phyloP scores from a whole-genome alignment of 116 monocot genomes.

The Papilionanthe hybrid region DNA sequence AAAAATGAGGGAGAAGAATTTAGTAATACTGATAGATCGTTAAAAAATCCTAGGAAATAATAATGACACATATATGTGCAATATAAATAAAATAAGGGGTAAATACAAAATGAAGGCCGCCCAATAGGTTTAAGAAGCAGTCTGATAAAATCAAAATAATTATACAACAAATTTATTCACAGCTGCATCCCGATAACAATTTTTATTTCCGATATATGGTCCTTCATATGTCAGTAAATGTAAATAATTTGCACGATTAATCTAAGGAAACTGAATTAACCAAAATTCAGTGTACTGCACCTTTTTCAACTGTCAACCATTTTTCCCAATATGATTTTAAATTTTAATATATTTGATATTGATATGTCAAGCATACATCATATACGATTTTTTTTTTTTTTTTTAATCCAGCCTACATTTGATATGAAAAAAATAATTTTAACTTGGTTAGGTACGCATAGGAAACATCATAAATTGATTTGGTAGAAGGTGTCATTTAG shows the following conservation, averaged over 20 bases:
- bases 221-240: not conserved
- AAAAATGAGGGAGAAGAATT: too few species aligned
- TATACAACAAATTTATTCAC: not conserved
- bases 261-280: not conserved
- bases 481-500: not conserved
- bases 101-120: too few species aligned
- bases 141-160: too few species aligned
- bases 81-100: too few species aligned
- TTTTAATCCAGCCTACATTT: not conserved
- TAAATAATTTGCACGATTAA: not conserved
- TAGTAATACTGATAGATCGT: too few species aligned
- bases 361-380: not conserved
- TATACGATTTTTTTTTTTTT: not conserved
- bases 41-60: too few species aligned
- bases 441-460: not conserved
- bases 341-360: not conserved
- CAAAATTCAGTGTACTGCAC: not conserved
- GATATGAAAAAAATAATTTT: not conserved
- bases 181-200: not conserved
- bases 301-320: not conserved
- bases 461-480: not conserved
- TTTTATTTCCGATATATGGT: not conserved
- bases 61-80: too few species aligned
- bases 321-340: not conserved
- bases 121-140: too few species aligned